Base-by-base conservation (phyloP, 2,329 filamentous ascomycete species). In the Fusarium siculi region DNA sequence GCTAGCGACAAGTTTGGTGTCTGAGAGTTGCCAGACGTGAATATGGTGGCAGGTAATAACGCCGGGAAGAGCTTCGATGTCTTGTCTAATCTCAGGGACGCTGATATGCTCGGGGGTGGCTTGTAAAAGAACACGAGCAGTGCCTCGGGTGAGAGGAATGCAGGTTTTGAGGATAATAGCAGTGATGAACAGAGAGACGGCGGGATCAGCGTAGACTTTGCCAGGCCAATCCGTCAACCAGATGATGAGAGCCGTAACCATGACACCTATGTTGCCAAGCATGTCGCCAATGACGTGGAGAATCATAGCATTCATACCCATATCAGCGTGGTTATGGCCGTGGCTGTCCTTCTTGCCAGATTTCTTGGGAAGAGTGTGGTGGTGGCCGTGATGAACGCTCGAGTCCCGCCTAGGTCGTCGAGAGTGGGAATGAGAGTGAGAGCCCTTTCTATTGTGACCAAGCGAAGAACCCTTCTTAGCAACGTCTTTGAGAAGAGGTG, bases 1-100 rank as follows among this genome's bases (percentile, higher is more conserved):
- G 16, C 93, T 96, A 18, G 96, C 96, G 42, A 99, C 93, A 39
- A 97, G 87, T 85, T 98, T 97, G 58, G 95, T 96, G 80, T 98
- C 96, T 21, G 93, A 97, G 39, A 99, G 89, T 82, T 98, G 96
- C 96, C 96, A 99, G 70, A 99, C 95, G 81, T 99, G 96, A 28
- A 99, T 88, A 81, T 99, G 96, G 83, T 99, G 96, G 79, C 95
- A 97, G 80, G 93, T 94, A 69, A 96, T 86, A 53, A 99, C 93
- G 46, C 95, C 95, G 0, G 93, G 92, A 10, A 99, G 90, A 21
- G 89, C 85, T 79, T 95, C 90, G 60, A 99, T 97, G 80, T 99
- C 96, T 74, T 96, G 92, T 74, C 94, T 93, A 82, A 99, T 96
- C 67, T 98, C 93, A 73, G 95, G 92, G 63, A 98, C 90, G 75